phyloP scores from a whole-genome alignment of 2,329 filamentous ascomycete species.

The Nannizziopsis arthrosporioides region DNA sequence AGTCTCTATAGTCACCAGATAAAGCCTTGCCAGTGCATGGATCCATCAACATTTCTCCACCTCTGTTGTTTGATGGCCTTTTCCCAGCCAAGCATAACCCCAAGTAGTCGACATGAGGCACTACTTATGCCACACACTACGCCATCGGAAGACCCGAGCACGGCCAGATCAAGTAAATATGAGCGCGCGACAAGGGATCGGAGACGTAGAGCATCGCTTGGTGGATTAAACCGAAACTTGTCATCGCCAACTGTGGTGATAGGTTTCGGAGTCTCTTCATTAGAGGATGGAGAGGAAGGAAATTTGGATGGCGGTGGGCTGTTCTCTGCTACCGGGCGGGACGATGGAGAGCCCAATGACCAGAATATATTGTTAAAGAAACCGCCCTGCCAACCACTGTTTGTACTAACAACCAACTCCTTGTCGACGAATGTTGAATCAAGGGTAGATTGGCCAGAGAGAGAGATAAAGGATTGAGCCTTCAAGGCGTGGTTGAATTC shows the following conservation, averaged over 20 bases:
- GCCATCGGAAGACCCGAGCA: slow-evolving; percentile 54
- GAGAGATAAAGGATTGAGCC: slow-evolving; percentile 64
- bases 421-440: slow-evolving; percentile 11
- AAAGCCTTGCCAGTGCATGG: slow-evolving; percentile 48
- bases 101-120: slow-evolving; percentile 56
- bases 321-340: slow-evolving; percentile 28
- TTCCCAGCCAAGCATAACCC: slow-evolving; percentile 81
- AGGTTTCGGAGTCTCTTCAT: not conserved
- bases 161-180: slow-evolving; percentile 68
- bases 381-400: slow-evolving; percentile 77
- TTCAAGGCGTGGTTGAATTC: slow-evolving; percentile 48
- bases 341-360: slow-evolving; percentile 51
- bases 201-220: slow-evolving; percentile 46
- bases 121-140: slow-evolving; percentile 64
- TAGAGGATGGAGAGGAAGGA: slow-evolving; percentile 11
- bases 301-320: slow-evolving; percentile 20
- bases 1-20: slow-evolving; percentile 17
- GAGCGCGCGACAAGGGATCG: slow-evolving; percentile 66
- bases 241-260: not conserved
- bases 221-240: slow-evolving; percentile 20
- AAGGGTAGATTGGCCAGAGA: slow-evolving; percentile 61
- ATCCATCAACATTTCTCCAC: slow-evolving; percentile 73
- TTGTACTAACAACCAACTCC: slow-evolving; percentile 47
- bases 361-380: slow-evolving; percentile 77
- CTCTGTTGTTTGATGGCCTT: slow-evolving; percentile 34